Evolutionary conservation across 2,329 filamentous ascomycete genomes (phyloP), one percentile per base, ranked within the genome.

Genomic region (Plenodomus tracheiphilus): DNA sequence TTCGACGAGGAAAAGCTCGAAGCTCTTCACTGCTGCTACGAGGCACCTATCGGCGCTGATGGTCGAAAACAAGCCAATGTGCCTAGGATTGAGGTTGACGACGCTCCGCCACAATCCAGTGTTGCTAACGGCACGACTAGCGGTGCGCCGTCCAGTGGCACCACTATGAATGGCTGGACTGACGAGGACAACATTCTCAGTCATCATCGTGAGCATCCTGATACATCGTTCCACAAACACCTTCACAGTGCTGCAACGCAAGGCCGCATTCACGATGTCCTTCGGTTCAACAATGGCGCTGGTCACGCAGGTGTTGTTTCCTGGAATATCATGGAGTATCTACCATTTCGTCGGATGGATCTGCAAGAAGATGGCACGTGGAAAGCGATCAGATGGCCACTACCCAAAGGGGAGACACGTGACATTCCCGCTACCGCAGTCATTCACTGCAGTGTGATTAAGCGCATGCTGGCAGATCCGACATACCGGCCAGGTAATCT

Each of bases 291-390:
- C 11, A 80, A 82, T 11, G 88, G 88, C 0, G 75, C 88, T 3
- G 69, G 78, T 0, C 52, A 56, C 19, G 46, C 75, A 3, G 81
- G 84, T 0, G 87, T 90, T 0, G 58, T 86, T 0, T 80, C 79
- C 2, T 93, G 89, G 89, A 87, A 85, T 39, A 53, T 89, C 18
- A 89, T 93, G 88, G 89, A 93, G 64, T 91, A 87, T 66, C 75
- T 93, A 19, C 89, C 89, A 0, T 92, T 93, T 73, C 81, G 87
- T 1, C 79, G 89, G 19, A 92, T 94, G 87, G 89, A 93, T 59
- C 74, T 93, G 7, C 84, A 85, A 53, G 51, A 76, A 0, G 86
- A 92, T 53, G 88, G 88, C 0, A 84, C 83, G 0, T 94, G 90
- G 89, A 86, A 84, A 69, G 86, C 88, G 0, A 93, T 94, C 57